These are phyloP conservation scores for Xylaria sp. DNA, from an alignment of 2,329 filamentous ascomycete species.

Conservation along the genomic window DNA sequence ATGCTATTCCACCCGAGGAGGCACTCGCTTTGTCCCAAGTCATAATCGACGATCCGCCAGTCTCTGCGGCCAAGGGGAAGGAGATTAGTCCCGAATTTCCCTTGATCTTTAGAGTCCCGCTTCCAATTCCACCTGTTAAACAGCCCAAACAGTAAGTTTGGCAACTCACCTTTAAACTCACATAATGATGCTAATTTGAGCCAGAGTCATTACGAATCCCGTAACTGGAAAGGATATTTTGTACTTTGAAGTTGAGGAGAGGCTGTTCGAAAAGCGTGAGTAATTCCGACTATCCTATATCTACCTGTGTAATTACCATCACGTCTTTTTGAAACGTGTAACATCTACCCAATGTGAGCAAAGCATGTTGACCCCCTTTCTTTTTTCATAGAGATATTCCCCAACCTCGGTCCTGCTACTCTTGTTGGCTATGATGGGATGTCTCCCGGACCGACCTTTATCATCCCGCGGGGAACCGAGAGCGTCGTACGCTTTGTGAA, in stretches of 20 bases:
- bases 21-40: slow-evolving; percentile 38
- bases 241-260: slow-evolving; percentile 56
- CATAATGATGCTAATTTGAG: neutral
- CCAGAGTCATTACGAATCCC: slow-evolving; percentile 52
- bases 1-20: slow-evolving; percentile 42
- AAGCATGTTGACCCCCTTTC: slow-evolving; percentile 55
- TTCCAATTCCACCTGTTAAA: slow-evolving; percentile 59
- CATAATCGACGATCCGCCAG: slow-evolving; percentile 39
- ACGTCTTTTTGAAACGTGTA: neutral
- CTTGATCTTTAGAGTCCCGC: slow-evolving; percentile 43
- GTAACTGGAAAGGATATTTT: slow-evolving; percentile 51
- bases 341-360: slow-evolving; percentile 35
- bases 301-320: neutral
- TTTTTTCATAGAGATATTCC: slow-evolving; percentile 53
- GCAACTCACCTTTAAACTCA: neutral
- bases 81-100: slow-evolving; percentile 32
- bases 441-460: slow-evolving; percentile 64
- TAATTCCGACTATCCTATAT: neutral
- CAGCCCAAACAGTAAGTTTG: slow-evolving; percentile 54
- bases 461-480: slow-evolving; percentile 61
- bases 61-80: neutral
- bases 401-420: slow-evolving; percentile 48
- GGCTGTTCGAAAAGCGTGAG: slow-evolving; percentile 37
- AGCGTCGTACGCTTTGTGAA: slow-evolving; percentile 66
- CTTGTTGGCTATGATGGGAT: slow-evolving; percentile 65